Conservation (phyloP, 208 protist genomes). For the Leishmania tarentolae region DNA sequence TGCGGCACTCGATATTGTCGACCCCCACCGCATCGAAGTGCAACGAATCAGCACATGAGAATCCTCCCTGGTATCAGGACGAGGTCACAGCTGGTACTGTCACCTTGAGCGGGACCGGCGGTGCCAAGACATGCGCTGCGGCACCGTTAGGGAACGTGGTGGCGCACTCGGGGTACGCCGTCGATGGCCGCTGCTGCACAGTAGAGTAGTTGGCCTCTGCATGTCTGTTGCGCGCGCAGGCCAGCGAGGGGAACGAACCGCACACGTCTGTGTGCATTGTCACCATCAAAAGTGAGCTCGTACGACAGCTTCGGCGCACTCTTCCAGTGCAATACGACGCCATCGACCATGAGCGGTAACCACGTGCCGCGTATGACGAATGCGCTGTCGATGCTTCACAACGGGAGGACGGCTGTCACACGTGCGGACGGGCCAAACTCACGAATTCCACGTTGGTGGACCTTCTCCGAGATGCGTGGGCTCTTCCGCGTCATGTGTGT, state of each 20-base stretch:
- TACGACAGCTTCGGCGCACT: conserved; percentile 5
- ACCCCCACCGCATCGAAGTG: no score
- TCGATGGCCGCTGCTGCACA: conserved; percentile 8
- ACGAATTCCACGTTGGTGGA: conserved; percentile 23
- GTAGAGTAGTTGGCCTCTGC: background rate
- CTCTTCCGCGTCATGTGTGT: conserved; percentile 11
- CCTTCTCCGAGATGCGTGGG: conserved; percentile 10
- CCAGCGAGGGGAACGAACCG: background rate
- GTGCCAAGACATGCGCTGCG: background rate
- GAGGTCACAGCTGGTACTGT: background rate
- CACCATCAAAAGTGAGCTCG: conserved; percentile 13
- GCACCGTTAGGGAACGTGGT: background rate
- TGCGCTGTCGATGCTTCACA: conserved; percentile 18
- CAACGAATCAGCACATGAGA: no score
- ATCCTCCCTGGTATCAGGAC: background rate
- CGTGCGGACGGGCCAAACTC: conserved; percentile 9
- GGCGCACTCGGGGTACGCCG: conserved; percentile 11
- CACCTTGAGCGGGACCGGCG: no score
- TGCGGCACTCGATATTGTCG: no score
- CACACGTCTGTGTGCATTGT: background rate
- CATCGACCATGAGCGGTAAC: conserved; percentile 11
- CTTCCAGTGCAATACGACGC: background rate
- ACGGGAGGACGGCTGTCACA: conserved; percentile 12
- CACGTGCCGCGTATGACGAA: background rate
- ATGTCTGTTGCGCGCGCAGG: background rate